Base-by-base conservation (phyloP, 108 stramenopile species). In the Fistulifera pelliculosa region DNA sequence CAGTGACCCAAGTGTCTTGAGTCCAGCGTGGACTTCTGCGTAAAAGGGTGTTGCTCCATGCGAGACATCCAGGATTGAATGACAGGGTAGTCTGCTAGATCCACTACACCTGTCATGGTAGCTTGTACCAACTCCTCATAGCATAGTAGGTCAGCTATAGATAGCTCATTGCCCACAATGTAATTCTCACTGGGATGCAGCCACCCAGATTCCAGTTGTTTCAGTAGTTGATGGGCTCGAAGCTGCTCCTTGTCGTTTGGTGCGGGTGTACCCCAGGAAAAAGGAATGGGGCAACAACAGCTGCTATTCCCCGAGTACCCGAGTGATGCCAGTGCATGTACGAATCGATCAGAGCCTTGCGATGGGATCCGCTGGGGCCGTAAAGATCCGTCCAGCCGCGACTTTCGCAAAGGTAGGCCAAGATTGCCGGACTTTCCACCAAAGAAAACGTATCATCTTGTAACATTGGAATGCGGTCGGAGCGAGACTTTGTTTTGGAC, bases 391-490 rank as follows among this genome's bases (percentile, higher is more conserved):
- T 40, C 38, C 48, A 59, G 24, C 15, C 10, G 7, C 67, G 63
- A 22, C 53, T 58, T 57, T 69, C 68, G 49, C 73, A 74, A 12
- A 74, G 10, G 62, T 74, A 49, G 17, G 44, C 22, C 58, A 74
- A 40, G 16, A 74, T 74, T 14, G 73, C 73, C 1, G 68, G 49
- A 41, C 62, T 59, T 59, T 74, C 73, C 43, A 68, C 25, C 14
- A 74, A 24, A 19, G 27, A 28, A 7, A 41, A n/a, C 11, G 26
- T 48, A 59, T 40, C 43, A 24, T 22, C 28, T 64, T 64, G 25
- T 17, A 70, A 28, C 24, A 70, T 6, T 2, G 69, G 69, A 10
- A 70, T 58, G 27, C 26, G 42, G 40, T 35, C 41, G 14, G 50
- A 57, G 16, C 62, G 49, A 38, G 45, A 25, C 17, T 27, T 47